Evolutionary conservation across 306 rosid species (phyloP), one percentile per base, ranked within the genome.

Genomic region (Glycine soja): DNA sequence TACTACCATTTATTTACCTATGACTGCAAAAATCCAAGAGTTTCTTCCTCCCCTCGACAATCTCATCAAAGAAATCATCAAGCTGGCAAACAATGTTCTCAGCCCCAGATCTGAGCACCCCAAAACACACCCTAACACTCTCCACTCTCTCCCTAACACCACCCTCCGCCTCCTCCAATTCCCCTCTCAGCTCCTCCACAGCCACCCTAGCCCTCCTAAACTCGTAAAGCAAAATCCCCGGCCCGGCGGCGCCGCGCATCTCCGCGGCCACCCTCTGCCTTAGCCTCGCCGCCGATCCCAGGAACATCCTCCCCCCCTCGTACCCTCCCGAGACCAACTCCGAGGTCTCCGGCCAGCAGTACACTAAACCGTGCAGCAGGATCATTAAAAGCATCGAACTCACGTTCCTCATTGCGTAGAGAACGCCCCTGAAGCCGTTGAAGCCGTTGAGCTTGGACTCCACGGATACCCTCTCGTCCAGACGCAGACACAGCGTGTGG

Each of bases 321-420:
- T 85, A 87, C 12, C 92, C 90, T 8, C 90, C 91, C 15, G 81
- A 62, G 5, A 80, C 73, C 4, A 87, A 83, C 75, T 83, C 84
- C 47, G 97, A 91, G 15, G 83, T 76, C 46, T 91, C 94, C 1
- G 95, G 97, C 91, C 92, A 93, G 69, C 89, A 88, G 73, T 88
- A 90, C 6, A 91, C 94, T 63, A 91, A 14, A 0, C 97, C 97
- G 30, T 85, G 82, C 3, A 93, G 87, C 74, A 93, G 61, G 66
- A 91, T 91, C 90, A 85, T 81, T 9, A 93, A 88, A 50, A 93
- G 80, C 47, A 93, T 72, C 3, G 97, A 90, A 83, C 97, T 94
- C 19, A 94, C 97, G 87, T 92, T 94, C 80, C 98, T 91, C 98
- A 94, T 94, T 80, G 97, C 95, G 75, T 92, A 94, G 3, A 94